Percentiles rank a stretch among this genome's conserved stretches.
Conservation (phyloP, 1,139 yeast genomes). For the Geotrichum siamense region DNA sequence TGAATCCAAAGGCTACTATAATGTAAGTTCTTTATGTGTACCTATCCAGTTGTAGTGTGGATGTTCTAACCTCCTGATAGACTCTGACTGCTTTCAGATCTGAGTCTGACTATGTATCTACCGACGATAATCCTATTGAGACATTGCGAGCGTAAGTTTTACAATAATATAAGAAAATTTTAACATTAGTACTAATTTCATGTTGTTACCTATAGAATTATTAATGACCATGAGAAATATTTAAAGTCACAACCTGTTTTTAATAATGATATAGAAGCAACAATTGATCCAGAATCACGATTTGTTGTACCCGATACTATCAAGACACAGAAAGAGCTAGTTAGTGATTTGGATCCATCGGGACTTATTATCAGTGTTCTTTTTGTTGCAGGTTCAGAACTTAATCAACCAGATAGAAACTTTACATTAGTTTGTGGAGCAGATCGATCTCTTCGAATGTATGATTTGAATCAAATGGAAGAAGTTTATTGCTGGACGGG, state of each 20-base stretch:
- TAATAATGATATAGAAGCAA: not conserved
- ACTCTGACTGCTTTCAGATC: slow-evolving; percentile 12
- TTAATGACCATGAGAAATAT: slow-evolving; percentile 14
- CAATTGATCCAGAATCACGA: slow-evolving; percentile 4
- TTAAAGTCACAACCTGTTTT: slow-evolving; percentile 14
- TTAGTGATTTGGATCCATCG: slow-evolving; percentile 9
- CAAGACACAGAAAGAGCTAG: not conserved
- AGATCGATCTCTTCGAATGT: slow-evolving; percentile 14
- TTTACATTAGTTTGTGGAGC: slow-evolving; percentile 9
- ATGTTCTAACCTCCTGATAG: no score
- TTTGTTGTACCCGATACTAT: slow-evolving; percentile 5
- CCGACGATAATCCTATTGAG: slow-evolving; percentile 1
- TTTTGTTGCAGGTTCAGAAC: not conserved
- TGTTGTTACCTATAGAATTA: slow-evolving; percentile 7
- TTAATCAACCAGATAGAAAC: not conserved
- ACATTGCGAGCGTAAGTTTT: slow-evolving; percentile 12
- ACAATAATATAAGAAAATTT: not conserved
- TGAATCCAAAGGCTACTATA: slow-evolving; percentile 10
- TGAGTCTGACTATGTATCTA: slow-evolving; percentile 4
- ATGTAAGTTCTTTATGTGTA: slow-evolving; percentile 5
- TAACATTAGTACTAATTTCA: no score
- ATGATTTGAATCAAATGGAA: not conserved
- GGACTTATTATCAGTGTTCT: slow-evolving; percentile 13
- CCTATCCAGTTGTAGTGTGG: not conserved
- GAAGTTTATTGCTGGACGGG: slow-evolving; percentile 8